Conservation (phyloP, 306 rosid genomes). For the Cucurbita ficifolia region DNA sequence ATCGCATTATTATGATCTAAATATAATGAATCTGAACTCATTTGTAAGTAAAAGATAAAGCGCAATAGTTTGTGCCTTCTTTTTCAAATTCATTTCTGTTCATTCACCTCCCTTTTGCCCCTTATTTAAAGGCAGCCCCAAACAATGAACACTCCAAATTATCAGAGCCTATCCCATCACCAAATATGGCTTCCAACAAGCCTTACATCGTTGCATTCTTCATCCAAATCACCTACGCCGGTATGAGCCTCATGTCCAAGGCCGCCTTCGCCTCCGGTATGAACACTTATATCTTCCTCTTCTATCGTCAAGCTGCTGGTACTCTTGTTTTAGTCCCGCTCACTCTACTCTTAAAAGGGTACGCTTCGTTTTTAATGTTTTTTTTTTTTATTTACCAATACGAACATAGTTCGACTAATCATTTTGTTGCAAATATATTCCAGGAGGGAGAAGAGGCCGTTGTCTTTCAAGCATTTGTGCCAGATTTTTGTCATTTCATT, state of each 20-base stretch:
- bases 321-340: neutral
- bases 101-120: neutral
- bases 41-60: neutral
- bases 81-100: neutral
- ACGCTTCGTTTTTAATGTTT: neutral
- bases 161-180: neutral
- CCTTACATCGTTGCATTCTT: constrained; percentile 36
- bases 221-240: constrained; percentile 31
- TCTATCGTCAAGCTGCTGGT: constrained; percentile 7
- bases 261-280: constrained; percentile 35
- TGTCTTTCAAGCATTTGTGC: constrained; percentile 44
- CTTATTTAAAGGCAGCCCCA: neutral
- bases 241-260: constrained; percentile 36
- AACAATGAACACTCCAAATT: neutral
- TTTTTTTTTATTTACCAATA: too few species aligned
- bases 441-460: constrained; percentile 45
- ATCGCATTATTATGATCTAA: neutral
- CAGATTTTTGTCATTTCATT: constrained; percentile 59
- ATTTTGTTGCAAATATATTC: too few species aligned
- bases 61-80: neutral
- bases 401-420: too few species aligned
- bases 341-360: neutral
- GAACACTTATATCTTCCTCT: constrained; percentile 7
- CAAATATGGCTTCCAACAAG: constrained; percentile 20
- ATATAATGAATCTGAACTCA: neutral